phyloP scores from a whole-genome alignment of 176 grass and related monocot genomes.

The Thalia dealbata region DNA sequence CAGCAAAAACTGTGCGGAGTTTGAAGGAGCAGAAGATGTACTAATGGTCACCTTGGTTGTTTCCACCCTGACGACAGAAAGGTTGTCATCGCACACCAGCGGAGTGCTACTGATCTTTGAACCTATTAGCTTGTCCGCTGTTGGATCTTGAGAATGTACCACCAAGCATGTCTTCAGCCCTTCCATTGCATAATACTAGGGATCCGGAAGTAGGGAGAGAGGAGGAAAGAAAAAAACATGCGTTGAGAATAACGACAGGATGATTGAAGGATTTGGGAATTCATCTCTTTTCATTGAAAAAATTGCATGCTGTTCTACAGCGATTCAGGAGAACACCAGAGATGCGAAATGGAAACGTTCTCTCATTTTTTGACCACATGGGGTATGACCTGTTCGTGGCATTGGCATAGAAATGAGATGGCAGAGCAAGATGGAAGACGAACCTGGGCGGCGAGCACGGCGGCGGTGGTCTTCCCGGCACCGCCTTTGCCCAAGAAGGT shows the following conservation, averaged over 20 bases:
- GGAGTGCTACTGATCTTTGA: slow-evolving; percentile 46
- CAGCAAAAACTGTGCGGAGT: slow-evolving; percentile 2
- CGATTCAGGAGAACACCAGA: too few relatives aligned
- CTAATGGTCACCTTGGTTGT: slow-evolving; percentile 58
- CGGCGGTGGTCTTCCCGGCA: slow-evolving; percentile 79
- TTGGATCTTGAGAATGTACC: slow-evolving; percentile 65
- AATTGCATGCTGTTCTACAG: too few relatives aligned
- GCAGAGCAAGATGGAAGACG: not conserved
- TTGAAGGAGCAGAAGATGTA: slow-evolving; percentile 6
- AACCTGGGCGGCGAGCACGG: slow-evolving; percentile 63
- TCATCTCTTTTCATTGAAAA: not conserved
- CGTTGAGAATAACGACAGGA: not conserved
- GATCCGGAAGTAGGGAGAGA: slow-evolving; percentile 4
- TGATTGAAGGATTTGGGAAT: not conserved
- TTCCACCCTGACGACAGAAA: slow-evolving; percentile 64
- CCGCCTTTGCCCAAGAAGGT: slow-evolving; percentile 90
- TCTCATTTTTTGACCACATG: too few relatives aligned
- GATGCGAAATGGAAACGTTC: too few relatives aligned
- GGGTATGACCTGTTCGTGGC: too few relatives aligned
- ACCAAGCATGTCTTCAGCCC: slow-evolving; percentile 69
- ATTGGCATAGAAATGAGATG: not conserved
- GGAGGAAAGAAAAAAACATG: not conserved
- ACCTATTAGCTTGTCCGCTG: slow-evolving; percentile 56
- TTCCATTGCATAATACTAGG: slow-evolving; percentile 73
- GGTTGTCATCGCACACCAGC: slow-evolving; percentile 34